Base-by-base conservation (phyloP, 257 asterid genomes). In the Gentiana macrophylla region DNA sequence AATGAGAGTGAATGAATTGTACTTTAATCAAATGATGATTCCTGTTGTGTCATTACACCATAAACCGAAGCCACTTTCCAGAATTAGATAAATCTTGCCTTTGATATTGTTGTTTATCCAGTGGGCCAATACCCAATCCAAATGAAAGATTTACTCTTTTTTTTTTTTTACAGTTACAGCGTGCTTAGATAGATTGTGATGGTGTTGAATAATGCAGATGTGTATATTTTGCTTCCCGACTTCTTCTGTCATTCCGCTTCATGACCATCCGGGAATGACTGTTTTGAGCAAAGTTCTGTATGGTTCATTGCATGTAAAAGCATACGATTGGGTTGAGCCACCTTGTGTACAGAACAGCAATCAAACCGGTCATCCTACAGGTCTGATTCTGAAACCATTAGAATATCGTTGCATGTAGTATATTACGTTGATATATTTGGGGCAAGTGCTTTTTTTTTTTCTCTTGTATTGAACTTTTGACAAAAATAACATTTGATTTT, bases 321-420 rank as follows among this genome's bases (percentile, higher is more conserved):
- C 79, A 66, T 91, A 83, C 63, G 98, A 91, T 44, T 91, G 98
- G 98, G 90, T 87, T 58, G 98, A 91, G 75, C 98, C 98, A 48
- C 68, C 94, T 13, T 53, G 72, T 64, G 65, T 74, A 68, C 68
- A 72, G 59, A 82, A 81, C 69, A 65, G 65, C 72, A 74, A 62
- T 41, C 85, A 67, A 65, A 64, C 57, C 12, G 79, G 75, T 66
- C 75, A 64, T 54, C 79, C 91, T 62, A 61, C 83, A 82, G 96
- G 96, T 90, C 56, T 56, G 66, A 63, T 62, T 70, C 70, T 63
- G 48, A 53, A 62, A 49, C 1, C 37, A 15, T 32, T 5, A 41
- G 46, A 41, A 5, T 41, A 41, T 41, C 46, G 9, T 41, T 24
- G 46, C 46, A 41, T 41, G 9, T 4, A 5, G 5, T 41, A 10